These are phyloP conservation scores for Petunia secreta DNA, from an alignment of 257 asterid genomes.

Conservation along the genomic window DNA sequence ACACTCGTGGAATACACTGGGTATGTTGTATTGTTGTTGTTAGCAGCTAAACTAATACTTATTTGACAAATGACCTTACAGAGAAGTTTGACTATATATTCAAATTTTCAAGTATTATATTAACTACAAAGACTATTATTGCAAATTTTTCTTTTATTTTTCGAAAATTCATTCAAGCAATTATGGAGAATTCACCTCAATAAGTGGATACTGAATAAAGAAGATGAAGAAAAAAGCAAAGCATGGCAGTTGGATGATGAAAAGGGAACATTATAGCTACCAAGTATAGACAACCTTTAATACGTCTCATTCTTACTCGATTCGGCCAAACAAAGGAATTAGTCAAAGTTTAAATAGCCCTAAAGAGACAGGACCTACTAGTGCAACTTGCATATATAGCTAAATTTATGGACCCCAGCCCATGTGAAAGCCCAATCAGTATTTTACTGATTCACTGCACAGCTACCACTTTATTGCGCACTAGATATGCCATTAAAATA, in stretches of 20 bases:
- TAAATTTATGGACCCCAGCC: conserved; percentile 26
- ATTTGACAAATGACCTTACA: too few relatives aligned
- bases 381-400: background rate
- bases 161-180: background rate
- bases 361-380: conserved; percentile 18
- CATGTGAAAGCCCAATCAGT: conserved; percentile 24
- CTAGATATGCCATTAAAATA: background rate
- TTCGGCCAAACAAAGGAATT: conserved; percentile 25
- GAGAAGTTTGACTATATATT: too few relatives aligned
- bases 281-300: conserved; percentile 15
- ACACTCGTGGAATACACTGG: too few relatives aligned
- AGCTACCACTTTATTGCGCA: background rate
- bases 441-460: background rate
- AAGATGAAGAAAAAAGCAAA: background rate
- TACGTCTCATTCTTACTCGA: conserved; percentile 25
- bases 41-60: too few relatives aligned
- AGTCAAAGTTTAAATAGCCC: background rate
- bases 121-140: background rate
- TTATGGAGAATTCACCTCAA: background rate
- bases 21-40: too few relatives aligned
- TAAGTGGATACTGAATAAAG: background rate
- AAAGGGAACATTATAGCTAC: background rate
- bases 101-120: too few relatives aligned
- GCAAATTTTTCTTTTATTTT: background rate
- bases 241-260: background rate